Evolutionary conservation across 108 stramenopile genomes (phyloP).

Genomic region (Poteriospumella lacustris): DNA sequence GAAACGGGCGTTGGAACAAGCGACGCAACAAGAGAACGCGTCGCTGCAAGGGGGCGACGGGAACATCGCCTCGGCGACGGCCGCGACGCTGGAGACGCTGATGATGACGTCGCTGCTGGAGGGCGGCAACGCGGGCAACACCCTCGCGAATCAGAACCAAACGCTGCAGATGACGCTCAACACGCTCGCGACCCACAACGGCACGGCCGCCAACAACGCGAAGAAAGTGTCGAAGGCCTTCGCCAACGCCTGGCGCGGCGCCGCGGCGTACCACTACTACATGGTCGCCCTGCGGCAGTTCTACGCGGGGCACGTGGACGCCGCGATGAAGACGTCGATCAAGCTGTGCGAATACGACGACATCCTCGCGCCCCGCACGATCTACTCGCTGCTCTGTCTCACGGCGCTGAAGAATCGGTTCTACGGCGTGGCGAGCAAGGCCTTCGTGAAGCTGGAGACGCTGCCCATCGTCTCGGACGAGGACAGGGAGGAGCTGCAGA

Average conservation of each 20-base stretch:
- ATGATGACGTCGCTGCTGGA: constrained; percentile 36
- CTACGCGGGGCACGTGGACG: constrained; percentile 44
- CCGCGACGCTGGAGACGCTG: constrained; percentile 58
- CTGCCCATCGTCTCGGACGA: constrained; percentile 31
- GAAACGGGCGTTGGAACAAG: constrained; percentile 35
- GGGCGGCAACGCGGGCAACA: not conserved
- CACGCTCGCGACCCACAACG: not conserved
- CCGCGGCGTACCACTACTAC: constrained; percentile 63
- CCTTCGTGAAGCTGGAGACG: constrained; percentile 61
- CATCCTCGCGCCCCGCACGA: constrained; percentile 50
- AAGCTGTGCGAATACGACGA: constrained; percentile 60
- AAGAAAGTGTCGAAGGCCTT: constrained; percentile 48
- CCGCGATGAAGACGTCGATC: constrained; percentile 56
- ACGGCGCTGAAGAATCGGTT: constrained; percentile 51
- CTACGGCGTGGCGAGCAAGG: constrained; percentile 52
- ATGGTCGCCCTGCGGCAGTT: constrained; percentile 61
- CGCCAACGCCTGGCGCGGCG: constrained; percentile 63
- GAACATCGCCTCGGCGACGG: constrained; percentile 48
- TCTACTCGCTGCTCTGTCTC: constrained; percentile 56
- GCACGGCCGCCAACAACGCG: constrained; percentile 38
- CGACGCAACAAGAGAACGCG: constrained; percentile 33
- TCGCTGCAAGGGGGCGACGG: not conserved
- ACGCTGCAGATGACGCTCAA: not conserved
- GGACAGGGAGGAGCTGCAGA: constrained; percentile 30
- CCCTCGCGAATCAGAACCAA: not conserved